Evolutionary conservation across 2,329 filamentous ascomycete species (phyloP), one percentile per base, ranked within the genome.

Genomic region (Mycosphaerella sp.): DNA sequence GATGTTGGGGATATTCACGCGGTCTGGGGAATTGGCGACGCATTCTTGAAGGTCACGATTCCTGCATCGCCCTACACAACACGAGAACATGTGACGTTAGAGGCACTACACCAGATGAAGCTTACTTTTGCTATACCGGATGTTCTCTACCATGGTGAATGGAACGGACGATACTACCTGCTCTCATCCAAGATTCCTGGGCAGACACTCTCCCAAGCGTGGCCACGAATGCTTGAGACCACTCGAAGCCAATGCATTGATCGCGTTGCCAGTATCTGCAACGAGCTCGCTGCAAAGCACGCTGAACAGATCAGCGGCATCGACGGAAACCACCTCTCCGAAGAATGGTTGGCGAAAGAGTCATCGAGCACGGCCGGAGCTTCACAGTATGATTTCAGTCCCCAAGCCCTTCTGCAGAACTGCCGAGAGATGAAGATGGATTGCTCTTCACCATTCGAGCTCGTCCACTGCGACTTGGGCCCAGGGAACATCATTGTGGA

Each of bases 21-120:
- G 3, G 44, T 47, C 12, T 47, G 34, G 44, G 14, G 39, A 21
- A 21, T 37, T 14, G 34, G 44, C n/a, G 16, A 37, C n/a, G 44
- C 30, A 9, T 47, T 18, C 34, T 16, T 47, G 30, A 47, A 40
- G 34, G 34, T 47, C n/a, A 39, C 27, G 28, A 47, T 39, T 18
- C 28, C 34, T 13, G 44, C 30, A 25, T n/a, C 18, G 10, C 30
- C 44, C 14, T 21, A 14, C 14, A 47, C 35, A 27, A 47, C 17
- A 13, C 18, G 44, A 21, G 44, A 47, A 28, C 34, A 47, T 47
- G 34, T 47, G n/a, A 47, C 42, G n/a, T 16, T 47, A 14, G 12
- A 47, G 16, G 44, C 44, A 21, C 30, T 47, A n/a, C 14, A 37
- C 13, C 3, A 32, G 14, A n/a, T n/a, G 25, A 32, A 34, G 32